These are phyloP conservation scores for Saprolegnia parasitica DNA, from an alignment of 352 stramenopile genomes.

Conservation along the genomic window DNA sequence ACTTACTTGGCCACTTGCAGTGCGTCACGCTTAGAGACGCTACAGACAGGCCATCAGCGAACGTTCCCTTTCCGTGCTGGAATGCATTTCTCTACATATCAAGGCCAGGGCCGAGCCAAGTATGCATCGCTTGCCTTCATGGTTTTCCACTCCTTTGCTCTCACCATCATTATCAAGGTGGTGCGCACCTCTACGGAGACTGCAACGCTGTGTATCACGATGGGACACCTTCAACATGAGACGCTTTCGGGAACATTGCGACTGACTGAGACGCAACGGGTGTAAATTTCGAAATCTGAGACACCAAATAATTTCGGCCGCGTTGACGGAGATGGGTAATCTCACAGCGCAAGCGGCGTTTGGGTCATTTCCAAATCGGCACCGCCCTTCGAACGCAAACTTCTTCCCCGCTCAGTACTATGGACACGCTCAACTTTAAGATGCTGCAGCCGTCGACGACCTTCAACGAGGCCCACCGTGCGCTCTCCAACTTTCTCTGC, in stretches of 20 bases:
- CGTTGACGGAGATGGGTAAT: slow-evolving; percentile 13
- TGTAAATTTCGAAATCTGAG: not conserved
- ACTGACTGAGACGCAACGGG: not conserved
- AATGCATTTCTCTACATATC: too few relatives aligned
- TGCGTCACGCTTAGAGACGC: too few relatives aligned
- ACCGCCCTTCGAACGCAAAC: not conserved
- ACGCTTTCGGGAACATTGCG: not conserved
- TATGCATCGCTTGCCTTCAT: too few relatives aligned
- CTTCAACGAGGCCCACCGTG: slow-evolving; percentile 23
- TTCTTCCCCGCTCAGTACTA: not conserved
- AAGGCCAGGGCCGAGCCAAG: too few relatives aligned
- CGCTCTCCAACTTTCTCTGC: slow-evolving; percentile 21
- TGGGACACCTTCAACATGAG: not conserved
- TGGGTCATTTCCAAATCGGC: slow-evolving; percentile 14
- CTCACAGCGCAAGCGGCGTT: not conserved
- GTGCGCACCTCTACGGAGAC: too few relatives aligned
- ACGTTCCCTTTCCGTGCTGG: too few relatives aligned
- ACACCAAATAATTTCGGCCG: not conserved
- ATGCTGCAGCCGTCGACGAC: slow-evolving; percentile 19
- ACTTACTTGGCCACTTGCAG: too few relatives aligned
- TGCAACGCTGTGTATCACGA: too few relatives aligned
- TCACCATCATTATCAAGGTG: too few relatives aligned
- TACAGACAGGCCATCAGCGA: too few relatives aligned
- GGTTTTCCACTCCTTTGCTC: too few relatives aligned
- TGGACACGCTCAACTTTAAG: slow-evolving; percentile 23